Percentiles rank a stretch among this genome's conserved stretches.
Conservation (phyloP, 768 basidiomycete genomes). For the Suillus variegatus region DNA sequence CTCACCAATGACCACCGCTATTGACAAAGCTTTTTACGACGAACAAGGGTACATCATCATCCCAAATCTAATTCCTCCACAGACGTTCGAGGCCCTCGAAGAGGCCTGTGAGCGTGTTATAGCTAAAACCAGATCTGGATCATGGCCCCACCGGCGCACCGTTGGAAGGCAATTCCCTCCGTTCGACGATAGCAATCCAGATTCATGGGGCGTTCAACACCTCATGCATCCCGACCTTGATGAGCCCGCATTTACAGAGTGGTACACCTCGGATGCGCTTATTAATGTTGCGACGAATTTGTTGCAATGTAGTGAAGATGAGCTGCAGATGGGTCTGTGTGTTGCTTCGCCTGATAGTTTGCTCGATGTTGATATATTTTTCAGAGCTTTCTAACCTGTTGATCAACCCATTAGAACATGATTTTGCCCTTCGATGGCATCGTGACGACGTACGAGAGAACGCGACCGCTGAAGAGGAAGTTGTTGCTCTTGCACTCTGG, state of each 20-base stretch:
- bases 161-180: constrained; percentile 84
- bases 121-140: constrained; percentile 54
- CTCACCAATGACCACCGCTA: not conserved
- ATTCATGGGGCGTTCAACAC: constrained; percentile 83
- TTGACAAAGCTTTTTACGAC: constrained; percentile 54
- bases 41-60: constrained; percentile 67
- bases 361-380: constrained; percentile 3
- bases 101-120: constrained; percentile 54
- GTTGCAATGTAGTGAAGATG: constrained; percentile 55
- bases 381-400: constrained; percentile 76
- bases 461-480: constrained; percentile 62
- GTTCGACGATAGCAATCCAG: constrained; percentile 55
- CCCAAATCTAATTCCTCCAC: constrained; percentile 49
- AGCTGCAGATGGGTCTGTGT: constrained; percentile 69
- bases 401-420: constrained; percentile 63
- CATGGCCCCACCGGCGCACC: constrained; percentile 66
- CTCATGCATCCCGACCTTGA: constrained; percentile 75
- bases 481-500: constrained; percentile 54
- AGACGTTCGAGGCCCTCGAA: constrained; percentile 41
- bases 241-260: constrained; percentile 59
- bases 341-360: constrained; percentile 16
- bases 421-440: constrained; percentile 80
- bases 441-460: constrained; percentile 70
- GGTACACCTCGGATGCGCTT: constrained; percentile 64
- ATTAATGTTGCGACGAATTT: constrained; percentile 45